Percentiles rank a stretch among this genome's conserved stretches.
phyloP scores from a whole-genome alignment of 176 grass and related monocot genomes.

The Saccharum officinarum region DNA sequence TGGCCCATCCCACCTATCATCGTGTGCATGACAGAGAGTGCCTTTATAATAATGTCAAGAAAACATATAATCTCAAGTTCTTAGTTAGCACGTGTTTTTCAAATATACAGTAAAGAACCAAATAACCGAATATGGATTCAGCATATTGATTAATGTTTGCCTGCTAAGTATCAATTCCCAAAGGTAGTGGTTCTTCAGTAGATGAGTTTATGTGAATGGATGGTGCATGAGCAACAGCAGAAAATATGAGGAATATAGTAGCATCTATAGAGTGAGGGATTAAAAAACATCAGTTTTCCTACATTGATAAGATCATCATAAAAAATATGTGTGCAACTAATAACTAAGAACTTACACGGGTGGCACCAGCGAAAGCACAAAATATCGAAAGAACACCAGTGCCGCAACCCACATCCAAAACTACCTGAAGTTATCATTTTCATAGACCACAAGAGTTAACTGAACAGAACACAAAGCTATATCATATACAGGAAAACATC shows the following conservation, averaged over 20 bases:
- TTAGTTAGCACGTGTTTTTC: conserved; percentile 6
- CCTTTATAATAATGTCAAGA: background rate
- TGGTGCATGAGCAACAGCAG: background rate
- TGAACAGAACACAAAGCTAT: background rate
- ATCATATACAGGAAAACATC: background rate
- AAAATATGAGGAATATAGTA: background rate
- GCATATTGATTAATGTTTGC: background rate
- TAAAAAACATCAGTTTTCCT: conserved; percentile 1
- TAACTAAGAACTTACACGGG: conserved; percentile 64
- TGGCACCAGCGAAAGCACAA: conserved; percentile 89
- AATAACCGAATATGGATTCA: background rate
- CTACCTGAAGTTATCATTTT: conserved; percentile 61
- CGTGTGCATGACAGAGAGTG: background rate
- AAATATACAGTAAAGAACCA: conserved; percentile 3
- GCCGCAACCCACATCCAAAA: conserved; percentile 97
- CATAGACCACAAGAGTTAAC: conserved; percentile 18
- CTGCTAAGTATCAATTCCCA: conserved; percentile 8
- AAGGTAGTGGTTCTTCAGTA: background rate
- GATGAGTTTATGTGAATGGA: background rate
- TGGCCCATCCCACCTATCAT: background rate
- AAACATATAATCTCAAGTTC: background rate
- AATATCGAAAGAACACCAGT: conserved; percentile 97
- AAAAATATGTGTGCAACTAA: conserved; percentile 11
- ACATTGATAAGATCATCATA: background rate
- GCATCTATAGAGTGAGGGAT: conserved; percentile 1